A percentile compares a stretch with the other conserved stretches of the same genome.
phyloP scores from a whole-genome alignment of 2,329 filamentous ascomycete genomes.

The Colletotrichum noveboracense region DNA sequence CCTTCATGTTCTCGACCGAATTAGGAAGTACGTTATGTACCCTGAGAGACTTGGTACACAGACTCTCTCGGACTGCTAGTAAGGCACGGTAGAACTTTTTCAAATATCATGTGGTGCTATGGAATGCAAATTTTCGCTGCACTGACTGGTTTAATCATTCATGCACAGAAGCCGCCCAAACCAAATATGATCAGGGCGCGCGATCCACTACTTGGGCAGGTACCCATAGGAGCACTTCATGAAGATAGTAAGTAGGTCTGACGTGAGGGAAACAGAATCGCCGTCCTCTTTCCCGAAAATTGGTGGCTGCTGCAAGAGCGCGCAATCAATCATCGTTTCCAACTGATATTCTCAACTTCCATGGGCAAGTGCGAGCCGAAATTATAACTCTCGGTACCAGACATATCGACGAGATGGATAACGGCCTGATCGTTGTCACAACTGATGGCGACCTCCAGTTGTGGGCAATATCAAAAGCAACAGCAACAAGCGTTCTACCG shows the following conservation, averaged over 20 bases:
- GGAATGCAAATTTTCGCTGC: not conserved
- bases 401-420: not conserved
- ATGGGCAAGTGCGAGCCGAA: no score
- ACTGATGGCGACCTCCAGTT: not conserved
- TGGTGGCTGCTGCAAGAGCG: not conserved
- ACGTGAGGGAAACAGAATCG: not conserved
- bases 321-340: not conserved
- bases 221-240: no score
- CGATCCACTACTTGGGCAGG: not conserved
- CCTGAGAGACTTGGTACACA: not conserved
- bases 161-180: not conserved
- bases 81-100: not conserved
- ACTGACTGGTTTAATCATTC: not conserved
- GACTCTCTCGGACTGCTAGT: not conserved
- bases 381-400: not conserved
- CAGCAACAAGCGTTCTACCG: not conserved
- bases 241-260: no score
- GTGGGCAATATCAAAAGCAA: not conserved
- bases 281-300: not conserved
- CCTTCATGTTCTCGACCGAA: not conserved
- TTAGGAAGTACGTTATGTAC: not conserved
- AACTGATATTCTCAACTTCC: no score
- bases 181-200: not conserved
- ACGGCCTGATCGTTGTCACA: not conserved
- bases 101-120: not conserved